Evolutionary conservation across 257 asterid species (phyloP).

Genomic region (Plantago elongata): DNA sequence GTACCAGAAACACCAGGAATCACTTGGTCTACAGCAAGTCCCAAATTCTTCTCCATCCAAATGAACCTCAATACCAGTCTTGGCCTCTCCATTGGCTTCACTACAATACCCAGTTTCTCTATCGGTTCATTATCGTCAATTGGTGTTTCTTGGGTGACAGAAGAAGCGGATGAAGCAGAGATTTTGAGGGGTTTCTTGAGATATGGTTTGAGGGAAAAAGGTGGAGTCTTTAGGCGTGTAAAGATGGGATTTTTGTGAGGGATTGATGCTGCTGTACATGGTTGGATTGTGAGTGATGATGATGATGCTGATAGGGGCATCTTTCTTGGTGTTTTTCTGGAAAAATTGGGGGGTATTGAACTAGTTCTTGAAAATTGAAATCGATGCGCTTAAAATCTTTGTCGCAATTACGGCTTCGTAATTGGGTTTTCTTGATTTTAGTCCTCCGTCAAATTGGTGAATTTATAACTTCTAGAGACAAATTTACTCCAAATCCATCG

Average conservation of each 20-base stretch:
- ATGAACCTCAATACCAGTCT: slow-evolving; percentile 44
- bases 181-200: slow-evolving; percentile 8
- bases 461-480: too few relatives aligned
- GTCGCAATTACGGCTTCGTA: too few relatives aligned
- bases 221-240: slow-evolving; percentile 6
- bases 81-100: slow-evolving; percentile 39
- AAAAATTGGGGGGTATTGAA: too few relatives aligned
- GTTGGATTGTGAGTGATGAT: slow-evolving; percentile 1
- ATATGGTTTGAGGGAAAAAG: background rate
- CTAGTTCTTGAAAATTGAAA: too few relatives aligned
- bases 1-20: slow-evolving; percentile 42
- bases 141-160: slow-evolving; percentile 22
- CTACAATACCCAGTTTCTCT: slow-evolving; percentile 32
- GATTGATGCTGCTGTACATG: background rate
- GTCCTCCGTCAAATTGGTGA: too few relatives aligned
- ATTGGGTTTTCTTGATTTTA: too few relatives aligned
- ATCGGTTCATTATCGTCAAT: background rate
- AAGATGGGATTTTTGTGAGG: background rate
- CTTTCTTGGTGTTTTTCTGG: background rate
- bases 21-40: slow-evolving; percentile 40
- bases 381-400: too few relatives aligned
- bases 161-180: slow-evolving; percentile 1
- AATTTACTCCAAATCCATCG: too few relatives aligned
- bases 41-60: slow-evolving; percentile 55
- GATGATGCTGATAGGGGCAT: background rate